These are phyloP conservation scores for Flaveria ramosissima DNA, from an alignment of 129 eudicot species.

Conservation along the genomic window DNA sequence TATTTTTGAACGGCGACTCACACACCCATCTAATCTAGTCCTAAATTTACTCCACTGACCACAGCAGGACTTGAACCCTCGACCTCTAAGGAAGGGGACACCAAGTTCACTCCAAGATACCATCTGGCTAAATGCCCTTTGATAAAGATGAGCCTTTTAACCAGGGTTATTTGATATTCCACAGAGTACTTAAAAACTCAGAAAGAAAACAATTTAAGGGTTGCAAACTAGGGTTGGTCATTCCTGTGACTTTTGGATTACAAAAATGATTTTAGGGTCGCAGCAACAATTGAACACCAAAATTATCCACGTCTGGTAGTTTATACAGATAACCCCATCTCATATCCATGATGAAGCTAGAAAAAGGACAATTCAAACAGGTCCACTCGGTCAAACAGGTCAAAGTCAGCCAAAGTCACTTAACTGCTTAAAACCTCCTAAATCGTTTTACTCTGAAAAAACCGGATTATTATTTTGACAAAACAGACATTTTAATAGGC, in stretches of 20 bases:
- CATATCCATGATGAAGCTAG: neutral
- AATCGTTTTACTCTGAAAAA: neutral
- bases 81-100: no score
- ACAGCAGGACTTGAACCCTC: no score
- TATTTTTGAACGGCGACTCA: neutral
- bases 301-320: neutral
- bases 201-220: neutral
- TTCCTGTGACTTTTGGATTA: neutral
- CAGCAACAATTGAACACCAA: neutral
- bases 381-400: neutral
- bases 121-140: no score
- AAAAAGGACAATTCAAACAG: neutral
- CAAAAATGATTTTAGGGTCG: neutral
- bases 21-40: no score
- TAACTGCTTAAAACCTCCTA: neutral
- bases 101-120: no score
- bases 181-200: neutral
- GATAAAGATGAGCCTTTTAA: neutral
- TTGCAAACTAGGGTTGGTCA: neutral
- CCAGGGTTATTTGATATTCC: neutral
- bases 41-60: no score
- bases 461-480: neutral
- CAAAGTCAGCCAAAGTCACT: neutral
- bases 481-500: neutral
- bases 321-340: neutral